Percentiles rank a stretch among this genome's conserved stretches.
phyloP scores from a whole-genome alignment of 192 early-diverging fungal genomes.

The Gaertneriomyces semiglobifer region DNA sequence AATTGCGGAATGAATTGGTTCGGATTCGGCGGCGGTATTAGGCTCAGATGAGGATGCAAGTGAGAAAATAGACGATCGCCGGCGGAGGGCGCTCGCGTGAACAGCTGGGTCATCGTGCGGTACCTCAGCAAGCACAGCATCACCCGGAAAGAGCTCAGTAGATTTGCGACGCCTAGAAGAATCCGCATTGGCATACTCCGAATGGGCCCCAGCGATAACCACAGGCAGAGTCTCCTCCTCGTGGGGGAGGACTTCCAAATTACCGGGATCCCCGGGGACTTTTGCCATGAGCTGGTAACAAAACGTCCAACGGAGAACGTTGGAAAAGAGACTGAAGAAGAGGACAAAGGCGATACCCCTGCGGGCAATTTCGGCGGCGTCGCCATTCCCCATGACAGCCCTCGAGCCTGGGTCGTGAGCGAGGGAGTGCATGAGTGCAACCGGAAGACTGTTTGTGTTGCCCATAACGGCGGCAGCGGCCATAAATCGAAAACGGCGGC shows the following conservation, averaged over 20 bases:
- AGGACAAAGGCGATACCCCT: slow-evolving; percentile 60
- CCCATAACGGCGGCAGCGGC: slow-evolving; percentile 21
- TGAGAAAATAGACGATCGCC: not conserved
- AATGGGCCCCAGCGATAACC: no score
- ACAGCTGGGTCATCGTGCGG: not conserved
- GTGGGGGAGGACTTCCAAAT: not conserved
- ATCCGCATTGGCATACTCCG: no score
- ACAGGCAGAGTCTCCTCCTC: no score
- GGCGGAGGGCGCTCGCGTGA: not conserved
- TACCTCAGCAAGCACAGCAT: not conserved
- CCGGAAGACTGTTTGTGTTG: slow-evolving; percentile 24
- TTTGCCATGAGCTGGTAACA: slow-evolving; percentile 43
- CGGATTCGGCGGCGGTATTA: no score
- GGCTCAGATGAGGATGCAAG: not conserved
- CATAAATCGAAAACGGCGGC: slow-evolving; percentile 14
- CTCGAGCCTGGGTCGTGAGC: slow-evolving; percentile 23
- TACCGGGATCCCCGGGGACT: slow-evolving; percentile 19
- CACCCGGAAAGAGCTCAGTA: not conserved
- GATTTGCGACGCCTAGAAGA: no score
- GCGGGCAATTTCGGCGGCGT: slow-evolving; percentile 21
- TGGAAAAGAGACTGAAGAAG: slow-evolving; percentile 75
- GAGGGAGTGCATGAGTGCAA: slow-evolving; percentile 15
- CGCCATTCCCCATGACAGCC: slow-evolving; percentile 5
- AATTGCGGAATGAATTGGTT: no score
- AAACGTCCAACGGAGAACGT: slow-evolving; percentile 75